Evolutionary conservation across 2,329 filamentous ascomycete genomes (phyloP), one percentile per base, ranked within the genome.

Genomic region (Nemania sp.): DNA sequence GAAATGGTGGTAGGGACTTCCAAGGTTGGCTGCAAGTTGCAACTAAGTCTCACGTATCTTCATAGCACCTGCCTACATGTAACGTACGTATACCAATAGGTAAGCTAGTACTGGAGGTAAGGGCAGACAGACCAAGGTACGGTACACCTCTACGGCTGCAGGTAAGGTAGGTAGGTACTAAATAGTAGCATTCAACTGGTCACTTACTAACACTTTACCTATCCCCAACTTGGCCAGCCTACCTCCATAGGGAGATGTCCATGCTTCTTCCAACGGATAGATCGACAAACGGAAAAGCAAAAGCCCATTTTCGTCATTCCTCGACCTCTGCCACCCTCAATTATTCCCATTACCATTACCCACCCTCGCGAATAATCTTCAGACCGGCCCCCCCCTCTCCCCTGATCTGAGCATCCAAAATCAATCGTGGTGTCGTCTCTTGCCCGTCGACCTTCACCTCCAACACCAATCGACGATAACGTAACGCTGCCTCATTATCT

Each of bases 381-480:
- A n/a, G 12, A 20, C 21, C 21, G n/a, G 17, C 35, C 5, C 3
- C 20, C 13, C 9, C 13, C 40, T 35, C 25, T 29, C 37, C 11
- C 18, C 21, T 39, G 5, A 13, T 40, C 13, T 40, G 37, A 29
- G 25, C 7, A 7, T 29, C 25, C 25, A 29, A 4, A 29, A 29
- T 29, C 7, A 3, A 29, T 7, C n/a, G n/a, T 29, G 7, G 25
- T 3, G 7, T 29, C 25, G 25, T 37, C 59, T 42, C 35, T 46
- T 43, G 32, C 12, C 39, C 3, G n/a, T 35, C 18, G 47, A 55
- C 59, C 54, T 54, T 34, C 54, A 46, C 40, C 35, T 18, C 6
- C 20, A 20, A 32, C 59, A 40, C 20, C 18, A 25, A 39, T 45
- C 21, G 15, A 58, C 50, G 20, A 59, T 46, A 54, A 50, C 45